Base-by-base conservation (phyloP, 1,284 basidiomycete genomes). In the Irpex sp. region DNA sequence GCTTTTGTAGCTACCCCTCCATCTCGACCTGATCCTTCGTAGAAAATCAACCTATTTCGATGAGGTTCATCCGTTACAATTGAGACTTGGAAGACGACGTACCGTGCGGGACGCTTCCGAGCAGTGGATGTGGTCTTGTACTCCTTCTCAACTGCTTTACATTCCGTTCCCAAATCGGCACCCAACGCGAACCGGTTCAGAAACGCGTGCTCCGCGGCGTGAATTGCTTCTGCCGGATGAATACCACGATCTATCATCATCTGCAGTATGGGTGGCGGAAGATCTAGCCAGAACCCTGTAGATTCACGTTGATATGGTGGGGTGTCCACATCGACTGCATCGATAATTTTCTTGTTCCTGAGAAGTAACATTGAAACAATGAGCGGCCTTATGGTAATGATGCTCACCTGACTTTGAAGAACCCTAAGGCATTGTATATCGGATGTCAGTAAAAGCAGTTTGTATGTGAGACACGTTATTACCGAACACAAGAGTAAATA, bases 261-360 rank as follows among this genome's bases (percentile, higher is more conserved):
- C 40, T 75, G 77, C 59, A 89, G 75, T 56, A 80, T 78, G 9
- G 73, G 47, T 57, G 78, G 79, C 0, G 94, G 92, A 1, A 96
- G 80, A 71, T 97, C 93, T 31, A 97, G 79, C 95, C 95, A 97
- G 67, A 94, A 81, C 1, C 94, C 94, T 1, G 83, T 87, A 0
- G 91, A 88, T 62, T 88, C 83, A 17, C 88, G 86, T 67, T 92
- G 84, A 81, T 91, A 94, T 0, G 92, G 85, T 0, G 90, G 89
- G 15, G 87, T 92, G 55, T 94, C 87, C 44, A 96, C 77, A 67
- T 93, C 88, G 17, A 96, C 92, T 0, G 83, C 78, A 68, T 96
- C 94, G 31, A 96, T 79, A 60, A 96, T 91, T 13, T 78, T 79
- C 66, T 81, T 81, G 65, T 85, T 82, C 69, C 89, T 89, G 19